Conservation (phyloP, 2,329 filamentous ascomycete species). For the Xylariales sp. region DNA sequence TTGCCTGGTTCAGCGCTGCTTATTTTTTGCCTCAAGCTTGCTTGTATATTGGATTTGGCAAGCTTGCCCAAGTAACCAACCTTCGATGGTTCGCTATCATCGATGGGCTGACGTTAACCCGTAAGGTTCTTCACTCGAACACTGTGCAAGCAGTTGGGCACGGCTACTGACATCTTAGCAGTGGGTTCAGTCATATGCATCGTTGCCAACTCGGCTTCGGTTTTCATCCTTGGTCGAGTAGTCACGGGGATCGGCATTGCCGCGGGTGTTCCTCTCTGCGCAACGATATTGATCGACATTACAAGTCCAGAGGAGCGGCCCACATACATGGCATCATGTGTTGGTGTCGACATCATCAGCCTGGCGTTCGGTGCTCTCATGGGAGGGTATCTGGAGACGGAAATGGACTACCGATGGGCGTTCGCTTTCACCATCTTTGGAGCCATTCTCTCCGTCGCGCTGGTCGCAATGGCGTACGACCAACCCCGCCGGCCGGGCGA, state of each 20-base stretch:
- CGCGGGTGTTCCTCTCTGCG: conserved; percentile 7
- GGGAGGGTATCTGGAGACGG: conserved; percentile 8
- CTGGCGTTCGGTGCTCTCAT: conserved; percentile 8
- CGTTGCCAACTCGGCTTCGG: conserved; percentile 4
- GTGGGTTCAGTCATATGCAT: conserved; percentile 8
- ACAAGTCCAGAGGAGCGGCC: conserved; percentile 7
- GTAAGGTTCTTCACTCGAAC: background rate
- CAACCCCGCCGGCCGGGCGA: conserved; percentile 4
- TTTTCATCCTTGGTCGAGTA: conserved; percentile 8
- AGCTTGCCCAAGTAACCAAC: conserved; percentile 6
- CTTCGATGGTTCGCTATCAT: conserved; percentile 5
- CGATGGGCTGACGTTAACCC: conserved; percentile 3
- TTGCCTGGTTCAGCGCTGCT: conserved; percentile 9
- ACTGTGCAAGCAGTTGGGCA: no score
- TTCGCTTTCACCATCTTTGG: conserved; percentile 9
- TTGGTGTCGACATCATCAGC: conserved; percentile 8
- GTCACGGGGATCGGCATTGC: conserved; percentile 8
- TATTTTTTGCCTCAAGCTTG: conserved; percentile 10
- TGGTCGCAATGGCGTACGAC: conserved; percentile 3
- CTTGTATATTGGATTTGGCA: conserved; percentile 8
- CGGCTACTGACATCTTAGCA: background rate
- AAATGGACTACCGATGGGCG: conserved; percentile 8
- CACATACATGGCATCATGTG: conserved; percentile 8
- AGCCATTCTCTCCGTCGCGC: conserved; percentile 2
- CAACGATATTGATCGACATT: conserved; percentile 7